phyloP scores from a whole-genome alignment of 352 stramenopile species.

The Pythium myriotylum region DNA sequence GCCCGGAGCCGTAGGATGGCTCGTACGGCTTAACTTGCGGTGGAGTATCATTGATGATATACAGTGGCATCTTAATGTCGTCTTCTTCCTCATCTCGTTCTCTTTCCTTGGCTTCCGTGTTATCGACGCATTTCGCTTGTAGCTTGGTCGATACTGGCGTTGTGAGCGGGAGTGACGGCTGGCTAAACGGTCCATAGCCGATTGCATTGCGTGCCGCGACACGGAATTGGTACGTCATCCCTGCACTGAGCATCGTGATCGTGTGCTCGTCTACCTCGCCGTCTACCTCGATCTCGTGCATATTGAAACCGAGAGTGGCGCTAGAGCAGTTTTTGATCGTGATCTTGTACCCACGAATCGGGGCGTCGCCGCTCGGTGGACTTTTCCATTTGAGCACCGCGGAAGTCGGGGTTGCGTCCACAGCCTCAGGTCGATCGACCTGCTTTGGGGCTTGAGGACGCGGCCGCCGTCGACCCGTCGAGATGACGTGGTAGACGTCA shows the following conservation, averaged over 20 bases:
- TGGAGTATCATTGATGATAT: constrained; percentile 38
- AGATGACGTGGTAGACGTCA: constrained; percentile 82
- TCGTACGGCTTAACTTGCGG: constrained; percentile 55
- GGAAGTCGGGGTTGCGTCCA: constrained; percentile 48
- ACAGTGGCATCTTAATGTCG: constrained; percentile 20
- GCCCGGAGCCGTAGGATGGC: constrained; percentile 56
- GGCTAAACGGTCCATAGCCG: constrained; percentile 71
- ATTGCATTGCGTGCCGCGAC: constrained; percentile 69
- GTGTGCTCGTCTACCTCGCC: constrained; percentile 29
- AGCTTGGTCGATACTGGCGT: constrained; percentile 42
- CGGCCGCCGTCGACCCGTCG: constrained; percentile 55
- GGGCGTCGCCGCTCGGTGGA: constrained; percentile 27
- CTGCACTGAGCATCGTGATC: constrained; percentile 70
- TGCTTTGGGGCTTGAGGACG: constrained; percentile 42
- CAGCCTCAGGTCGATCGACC: constrained; percentile 38
- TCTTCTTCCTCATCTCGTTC: constrained; percentile 7
- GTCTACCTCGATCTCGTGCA: constrained; percentile 48
- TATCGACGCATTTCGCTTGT: constrained; percentile 1
- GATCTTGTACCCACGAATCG: constrained; percentile 58
- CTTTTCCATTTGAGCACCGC: constrained; percentile 52
- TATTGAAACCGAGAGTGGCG: constrained; percentile 48
- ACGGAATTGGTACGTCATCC: constrained; percentile 85
- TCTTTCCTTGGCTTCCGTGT: background rate
- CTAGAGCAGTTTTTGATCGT: constrained; percentile 63
- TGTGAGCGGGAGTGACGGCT: constrained; percentile 55